Conservation (phyloP, 345 rosid species). For the Hibiscus mutabilis region DNA sequence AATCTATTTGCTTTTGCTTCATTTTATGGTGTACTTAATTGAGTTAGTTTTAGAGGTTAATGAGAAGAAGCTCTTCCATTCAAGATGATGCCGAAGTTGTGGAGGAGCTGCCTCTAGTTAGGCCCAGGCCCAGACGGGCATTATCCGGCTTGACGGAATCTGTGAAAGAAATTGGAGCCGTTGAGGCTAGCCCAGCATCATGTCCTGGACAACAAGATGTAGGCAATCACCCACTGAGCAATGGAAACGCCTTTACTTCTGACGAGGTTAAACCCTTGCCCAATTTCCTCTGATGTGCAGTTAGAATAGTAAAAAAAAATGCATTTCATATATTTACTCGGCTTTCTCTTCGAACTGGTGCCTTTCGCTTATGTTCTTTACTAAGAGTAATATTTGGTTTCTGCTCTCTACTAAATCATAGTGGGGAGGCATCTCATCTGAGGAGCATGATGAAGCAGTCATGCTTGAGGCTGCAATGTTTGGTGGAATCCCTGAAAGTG, state of each 20-base stretch:
- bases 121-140: constrained; percentile 55
- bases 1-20: background rate
- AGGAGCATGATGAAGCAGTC: constrained; percentile 98
- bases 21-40: constrained; percentile 5
- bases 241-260: constrained; percentile 55
- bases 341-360: constrained; percentile 11
- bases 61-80: constrained; percentile 55
- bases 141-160: constrained; percentile 44
- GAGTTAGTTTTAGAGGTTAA: constrained; percentile 50
- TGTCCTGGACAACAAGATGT: constrained; percentile 41
- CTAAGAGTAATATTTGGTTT: constrained; percentile 1
- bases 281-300: background rate
- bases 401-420: constrained; percentile 16
- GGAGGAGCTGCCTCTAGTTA: constrained; percentile 64
- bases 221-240: constrained; percentile 33
- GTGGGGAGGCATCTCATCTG: constrained; percentile 99
- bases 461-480: constrained; percentile 99
- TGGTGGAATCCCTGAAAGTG: constrained; percentile 93
- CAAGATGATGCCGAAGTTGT: constrained; percentile 69
- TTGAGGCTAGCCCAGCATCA: constrained; percentile 44
- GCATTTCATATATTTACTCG: background rate
- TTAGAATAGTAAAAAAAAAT: background rate
- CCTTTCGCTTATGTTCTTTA: constrained; percentile 14
- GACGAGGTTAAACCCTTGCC: constrained; percentile 50
- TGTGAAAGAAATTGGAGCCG: constrained; percentile 32